Conservation (phyloP, 805 yeast genomes). For the Candida sanyiensis region DNA sequence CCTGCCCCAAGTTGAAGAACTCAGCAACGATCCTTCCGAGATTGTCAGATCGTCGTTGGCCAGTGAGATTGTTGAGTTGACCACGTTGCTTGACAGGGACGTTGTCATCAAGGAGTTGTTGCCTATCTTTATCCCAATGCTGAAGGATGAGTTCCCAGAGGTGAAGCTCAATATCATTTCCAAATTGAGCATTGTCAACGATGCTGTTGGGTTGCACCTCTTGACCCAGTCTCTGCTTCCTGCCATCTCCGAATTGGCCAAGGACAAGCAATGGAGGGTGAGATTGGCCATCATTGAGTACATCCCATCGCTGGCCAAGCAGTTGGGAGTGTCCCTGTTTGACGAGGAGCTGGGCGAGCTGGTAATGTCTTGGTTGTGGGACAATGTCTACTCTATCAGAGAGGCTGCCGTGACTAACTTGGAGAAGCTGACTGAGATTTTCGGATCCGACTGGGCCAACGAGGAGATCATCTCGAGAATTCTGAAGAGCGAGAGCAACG, state of each 20-base stretch:
- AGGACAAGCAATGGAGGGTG: slow-evolving; percentile 97
- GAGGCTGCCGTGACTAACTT: slow-evolving; percentile 91
- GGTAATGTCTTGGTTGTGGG: slow-evolving; percentile 98
- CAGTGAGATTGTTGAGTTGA: slow-evolving; percentile 76
- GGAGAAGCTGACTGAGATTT: slow-evolving; percentile 71
- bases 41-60: slow-evolving; percentile 92
- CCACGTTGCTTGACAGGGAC: slow-evolving; percentile 81
- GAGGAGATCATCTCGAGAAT: slow-evolving; percentile 75
- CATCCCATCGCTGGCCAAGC: slow-evolving; percentile 90
- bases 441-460: slow-evolving; percentile 93
- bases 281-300: slow-evolving; percentile 95
- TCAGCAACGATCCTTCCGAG: slow-evolving; percentile 89
- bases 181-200: slow-evolving; percentile 85
- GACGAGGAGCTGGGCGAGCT: slow-evolving; percentile 85
- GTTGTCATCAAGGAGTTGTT: slow-evolving; percentile 74
- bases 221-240: slow-evolving; percentile 86
- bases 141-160: slow-evolving; percentile 95
- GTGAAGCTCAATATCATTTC: slow-evolving; percentile 92
- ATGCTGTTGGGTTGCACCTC: slow-evolving; percentile 86
- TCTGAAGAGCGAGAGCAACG: slow-evolving; percentile 38
- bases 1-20: slow-evolving; percentile 74
- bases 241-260: slow-evolving; percentile 92
- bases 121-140: slow-evolving; percentile 88
- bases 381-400: slow-evolving; percentile 91
- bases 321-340: slow-evolving; percentile 88